Evolutionary conservation across 2,329 filamentous ascomycete genomes (phyloP), one percentile per base, ranked within the genome.

Genomic region (Ceratocystis harringtonii): DNA sequence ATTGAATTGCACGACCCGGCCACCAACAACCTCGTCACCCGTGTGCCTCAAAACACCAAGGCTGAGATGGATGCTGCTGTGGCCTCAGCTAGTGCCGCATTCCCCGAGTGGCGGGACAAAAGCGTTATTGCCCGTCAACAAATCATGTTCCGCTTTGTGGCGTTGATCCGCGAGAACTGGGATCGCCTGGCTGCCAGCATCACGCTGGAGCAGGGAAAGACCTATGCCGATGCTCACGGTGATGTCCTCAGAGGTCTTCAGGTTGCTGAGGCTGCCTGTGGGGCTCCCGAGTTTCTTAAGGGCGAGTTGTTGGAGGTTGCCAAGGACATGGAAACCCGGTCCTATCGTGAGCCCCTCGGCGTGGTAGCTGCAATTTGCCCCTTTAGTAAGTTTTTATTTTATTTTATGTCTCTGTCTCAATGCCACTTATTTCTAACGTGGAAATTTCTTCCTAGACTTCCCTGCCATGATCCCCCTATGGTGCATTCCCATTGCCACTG

Each of bases 391-490:
- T 77, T 61, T 22, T n/a, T 55, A 3, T 15, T 30, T 30, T 55
- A 12, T 58, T 58, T 2, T 32, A n/a, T n/a, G 3, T 36, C 1
- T 1, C 17, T 25, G 17, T 43, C 50, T 25, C 12, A 41, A 15
- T 41, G 10, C 36, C 36, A 5, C 12, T 10, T 41, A 41, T 41
- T 41, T 41, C 36, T 41, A 41, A 41, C 36, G 36, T 2, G 12
- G 36, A 41, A 41, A 12, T 41, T 41, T 41, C 1, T 15, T 15
- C 50, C n/a, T 68, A 89, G 86, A 94, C 79, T 94, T 94, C 77
- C 89, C 89, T 55, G 89, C 89, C 71, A 95, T 95, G 89, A 94
- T 95, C 74, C 90, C 89, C 2, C 81, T 95, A n/a, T 95, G 89
- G 89, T 90, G 84, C 68, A 91, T 95, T 68, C 90, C 89, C 48